Conservation (phyloP, 2,329 filamentous ascomycete species). For the Pestalotiopsis sp. region DNA sequence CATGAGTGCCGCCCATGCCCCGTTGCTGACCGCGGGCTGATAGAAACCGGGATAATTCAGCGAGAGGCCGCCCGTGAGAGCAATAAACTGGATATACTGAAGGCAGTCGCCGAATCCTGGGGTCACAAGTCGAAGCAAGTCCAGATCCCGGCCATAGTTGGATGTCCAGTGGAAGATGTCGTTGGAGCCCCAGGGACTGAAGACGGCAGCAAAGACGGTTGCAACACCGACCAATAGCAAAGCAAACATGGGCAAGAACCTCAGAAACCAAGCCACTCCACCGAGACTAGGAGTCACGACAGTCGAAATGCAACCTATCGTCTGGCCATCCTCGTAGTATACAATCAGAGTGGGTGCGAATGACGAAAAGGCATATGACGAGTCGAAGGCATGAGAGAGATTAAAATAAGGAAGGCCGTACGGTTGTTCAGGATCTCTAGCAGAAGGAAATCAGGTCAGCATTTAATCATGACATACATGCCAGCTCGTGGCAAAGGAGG, state of each 20-base stretch:
- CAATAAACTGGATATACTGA: constrained; percentile 93
- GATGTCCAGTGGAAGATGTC: constrained; percentile 96
- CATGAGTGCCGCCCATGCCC: constrained; percentile 85
- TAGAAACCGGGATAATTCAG: constrained; percentile 93
- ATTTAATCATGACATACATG: background rate
- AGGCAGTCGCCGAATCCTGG: constrained; percentile 96
- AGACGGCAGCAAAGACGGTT: constrained; percentile 82
- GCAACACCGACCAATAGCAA: constrained; percentile 80
- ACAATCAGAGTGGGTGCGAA: constrained; percentile 75
- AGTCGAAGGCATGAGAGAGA: constrained; percentile 72
- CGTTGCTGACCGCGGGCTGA: constrained; percentile 86
- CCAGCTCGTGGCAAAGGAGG: background rate
- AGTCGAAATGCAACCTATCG: constrained; percentile 81
- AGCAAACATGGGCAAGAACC: constrained; percentile 77
- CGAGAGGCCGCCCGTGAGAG: constrained; percentile 83
- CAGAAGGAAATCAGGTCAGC: background rate
- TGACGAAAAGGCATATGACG: constrained; percentile 85
- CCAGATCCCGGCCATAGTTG: constrained; percentile 93
- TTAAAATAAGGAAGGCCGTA: constrained; percentile 70
- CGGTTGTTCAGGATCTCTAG: constrained; percentile 20
- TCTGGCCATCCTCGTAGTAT: constrained; percentile 65
- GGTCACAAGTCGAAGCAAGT: constrained; percentile 87
- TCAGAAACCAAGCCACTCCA: constrained; percentile 66
- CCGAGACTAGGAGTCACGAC: constrained; percentile 84
- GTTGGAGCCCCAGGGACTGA: constrained; percentile 89